Evolutionary conservation across 2,329 filamentous ascomycete genomes (phyloP), one percentile per base, ranked within the genome.

Genomic region (Diplodia scrobiculata): DNA sequence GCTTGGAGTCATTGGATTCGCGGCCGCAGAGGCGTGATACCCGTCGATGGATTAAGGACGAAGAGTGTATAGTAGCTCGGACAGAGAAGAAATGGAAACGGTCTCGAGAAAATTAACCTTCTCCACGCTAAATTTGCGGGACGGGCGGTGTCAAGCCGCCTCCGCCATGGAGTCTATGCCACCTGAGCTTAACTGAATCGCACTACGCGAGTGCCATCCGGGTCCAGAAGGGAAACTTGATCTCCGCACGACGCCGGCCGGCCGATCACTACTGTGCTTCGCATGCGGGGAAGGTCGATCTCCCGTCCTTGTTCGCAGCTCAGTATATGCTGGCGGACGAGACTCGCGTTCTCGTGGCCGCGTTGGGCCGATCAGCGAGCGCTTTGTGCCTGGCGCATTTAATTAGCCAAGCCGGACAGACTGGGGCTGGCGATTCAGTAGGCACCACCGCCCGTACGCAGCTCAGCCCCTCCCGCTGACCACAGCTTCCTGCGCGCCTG

Each of bases 361-460:
- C 41, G 41, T 36, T 29, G 25, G 58, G 29, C 19, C 41, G 58
- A 62, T 62, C 58, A 36, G 41, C 58, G 29, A 36, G 21, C 54
- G 54, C 25, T 54, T 41, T 41, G 48, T 52, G 62, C 51, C 38
- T 62, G 25, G 55, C 36, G 55, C 63, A 48, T 55, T 45, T 59
- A 66, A 60, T 66, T 51, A 66, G 64, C 53, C 64, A 66, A 66
- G 64, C 53, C 64, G 48, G 50, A 38, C 52, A 50, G 41, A 58
- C 63, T 59, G 63, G 64, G 64, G 53, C 45, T 55, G 36, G 54
- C 64, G 64, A 66, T 60, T 66, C 64, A 66, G 38, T 51, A 63
- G 60, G 60, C 47, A 63, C 60, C 60, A 21, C 14, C 60, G 13
- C 60, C 47, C 47, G 60, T 48, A 41, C 59, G 45, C 45, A 29